Evolutionary conservation across 805 yeast genomes (phyloP), one percentile per base, ranked within the genome.

Genomic region (Middelhovenomyces tepae): DNA sequence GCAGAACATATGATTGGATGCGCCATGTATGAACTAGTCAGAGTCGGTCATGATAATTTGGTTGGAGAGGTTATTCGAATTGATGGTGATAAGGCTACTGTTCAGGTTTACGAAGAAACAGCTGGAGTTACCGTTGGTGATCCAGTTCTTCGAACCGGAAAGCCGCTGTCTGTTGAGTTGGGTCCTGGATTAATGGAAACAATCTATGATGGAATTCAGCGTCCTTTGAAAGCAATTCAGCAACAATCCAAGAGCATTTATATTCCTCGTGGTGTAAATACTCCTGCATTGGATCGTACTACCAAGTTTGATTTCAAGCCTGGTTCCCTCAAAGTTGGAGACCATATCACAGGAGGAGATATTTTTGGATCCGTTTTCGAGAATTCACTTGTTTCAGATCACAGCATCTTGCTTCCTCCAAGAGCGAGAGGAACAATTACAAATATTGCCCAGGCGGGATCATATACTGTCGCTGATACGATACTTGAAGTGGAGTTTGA

Each of bases 181-280:
- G 99, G 99, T 56, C 99, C 99, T 19, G 99, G 99, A 60, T 73
- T 91, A 53, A 87, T 91, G 95, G 98, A 91, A 65, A 91, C 95
- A 48, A 91, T 91, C 58, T 91, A 91, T 57, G 99, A 91, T 63
- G 99, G 99, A 71, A 91, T 91, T 61, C 99, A 91, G 67, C 85
- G 99, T 69, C 99, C 99, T 28, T 74, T 91, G 60, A 83, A 83
- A 62, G 85, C 94, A 30, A 91, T 91, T 55, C 82, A 79, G 58
- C 94, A 87, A 45, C 57, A 60, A 32, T 78, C 96, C 16, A 79
- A 87, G 55, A 83, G 95, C 31, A 91, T 91, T 56, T 91, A 91
- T 65, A 91, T 91, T 44, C 98, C 99, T 59, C 84, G 98, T 69
- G 99, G 99, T 71, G 78, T 91, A 40, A 93, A 86, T 59, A 89